Percentiles rank a stretch among this genome's conserved stretches.
Evolutionary conservation across 2,329 filamentous ascomycete species (phyloP).

Genomic region (Colletotrichum chlorophyti): DNA sequence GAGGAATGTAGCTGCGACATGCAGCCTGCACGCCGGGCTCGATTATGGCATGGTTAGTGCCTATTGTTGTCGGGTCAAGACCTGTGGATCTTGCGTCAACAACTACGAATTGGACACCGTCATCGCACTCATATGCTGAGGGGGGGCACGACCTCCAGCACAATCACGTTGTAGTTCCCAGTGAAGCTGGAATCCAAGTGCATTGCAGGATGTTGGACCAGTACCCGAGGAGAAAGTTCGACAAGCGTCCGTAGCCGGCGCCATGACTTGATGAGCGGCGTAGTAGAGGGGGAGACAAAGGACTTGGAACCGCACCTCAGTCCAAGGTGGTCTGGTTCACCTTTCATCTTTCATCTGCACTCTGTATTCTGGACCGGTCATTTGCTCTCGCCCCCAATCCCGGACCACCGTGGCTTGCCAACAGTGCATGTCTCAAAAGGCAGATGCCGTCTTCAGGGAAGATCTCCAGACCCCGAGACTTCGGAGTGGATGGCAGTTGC

Average conservation of each 20-base stretch:
- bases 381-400: not conserved
- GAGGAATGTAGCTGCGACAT: constrained; percentile 23
- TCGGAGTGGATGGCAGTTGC: not conserved
- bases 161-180: constrained; percentile 2
- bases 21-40: constrained; percentile 2
- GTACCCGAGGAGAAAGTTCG: not conserved
- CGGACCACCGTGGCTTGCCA: constrained; percentile 6
- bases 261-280: constrained; percentile 23
- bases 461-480: constrained; percentile 3
- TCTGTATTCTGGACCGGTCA: constrained; percentile 16
- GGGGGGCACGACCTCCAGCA: constrained; percentile 8
- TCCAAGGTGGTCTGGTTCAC: no score
- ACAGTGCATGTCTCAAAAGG: not conserved
- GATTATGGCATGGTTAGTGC: constrained; percentile 8
- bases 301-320: no score
- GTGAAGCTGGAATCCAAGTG: constrained; percentile 5
- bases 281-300: constrained; percentile 23
- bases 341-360: no score
- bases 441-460: not conserved
- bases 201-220: not conserved
- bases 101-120: constrained; percentile 15
- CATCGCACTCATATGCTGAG: constrained; percentile 8
- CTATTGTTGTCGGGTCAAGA: constrained; percentile 18
- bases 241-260: constrained; percentile 10
- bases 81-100: constrained; percentile 16